Base-by-base conservation (phyloP, 192 early-diverging fungal genomes). In the Geranomyces michiganensis region DNA sequence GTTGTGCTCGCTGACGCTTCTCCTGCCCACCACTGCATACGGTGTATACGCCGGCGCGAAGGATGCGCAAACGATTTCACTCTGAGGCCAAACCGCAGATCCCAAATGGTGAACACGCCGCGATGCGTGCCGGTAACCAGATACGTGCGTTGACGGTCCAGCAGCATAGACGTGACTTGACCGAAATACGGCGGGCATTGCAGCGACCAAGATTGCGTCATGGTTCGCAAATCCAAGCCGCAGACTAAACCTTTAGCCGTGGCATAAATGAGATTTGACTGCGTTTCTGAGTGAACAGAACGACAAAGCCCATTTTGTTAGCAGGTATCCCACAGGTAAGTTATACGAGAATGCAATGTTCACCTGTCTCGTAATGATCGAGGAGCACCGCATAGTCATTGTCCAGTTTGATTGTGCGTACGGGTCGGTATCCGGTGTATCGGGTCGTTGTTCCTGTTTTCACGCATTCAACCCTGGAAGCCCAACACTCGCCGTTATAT, bases 11-110 rank as follows among this genome's bases (percentile, higher is more conserved):
- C 14, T 32, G 29, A 4, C 8, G 15, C 58, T 8, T 19, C 22
- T 47, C 24, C 56, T 27, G 19, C 33, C 55, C 68, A 61, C 30
- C 32, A 59, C 1, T 27, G 19, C 58, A 70, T 63, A 6, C 76
- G 72, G 72, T 84, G 82, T 32, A 95, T 91, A 33, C 83, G 74
- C 26, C 81, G 78, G 51, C 82, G 81, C 24, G 83, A 84, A 0
- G 92, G 92, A 69, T 95, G 93, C 2, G 82, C 79, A 92, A 93
- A 95, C 2, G 88, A 78, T 58, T 87, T 82, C 27, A 93, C 72
- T 17, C 82, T 80, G 36, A 93, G 73, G 36, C 80, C 79, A 78
- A 95, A 95, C 36, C 93, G 83, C 8, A 94, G 65, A 70, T 95
- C 93, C 79, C 87, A 94, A 0, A 95, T 70, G 0, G 87, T 88